These are phyloP conservation scores for Phytomonas sp. DNA, from an alignment of 208 protist species.

Conservation along the genomic window DNA sequence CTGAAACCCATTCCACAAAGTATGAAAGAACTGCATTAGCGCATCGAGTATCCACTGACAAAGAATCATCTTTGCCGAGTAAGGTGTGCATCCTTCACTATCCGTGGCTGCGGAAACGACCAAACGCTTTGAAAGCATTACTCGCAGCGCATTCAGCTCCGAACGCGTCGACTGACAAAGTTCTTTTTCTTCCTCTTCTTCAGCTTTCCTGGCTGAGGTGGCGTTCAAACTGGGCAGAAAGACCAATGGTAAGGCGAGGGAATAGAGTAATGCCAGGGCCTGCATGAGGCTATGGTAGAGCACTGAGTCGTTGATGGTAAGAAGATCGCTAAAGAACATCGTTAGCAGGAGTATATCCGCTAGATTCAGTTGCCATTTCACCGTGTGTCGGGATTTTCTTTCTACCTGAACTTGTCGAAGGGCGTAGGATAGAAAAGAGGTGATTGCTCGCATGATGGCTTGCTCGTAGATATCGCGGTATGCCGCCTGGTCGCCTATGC, in stretches of 20 bases:
- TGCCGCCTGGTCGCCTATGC: neutral
- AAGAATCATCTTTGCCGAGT: too few species aligned
- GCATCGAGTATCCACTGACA: too few species aligned
- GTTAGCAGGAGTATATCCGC: conserved; percentile 45
- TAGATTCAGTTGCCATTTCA: too few species aligned
- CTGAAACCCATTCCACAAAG: too few species aligned
- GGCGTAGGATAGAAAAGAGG: neutral
- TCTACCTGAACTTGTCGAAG: too few species aligned
- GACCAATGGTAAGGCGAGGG: conserved; percentile 16
- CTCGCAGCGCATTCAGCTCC: conserved; percentile 40
- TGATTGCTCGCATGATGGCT: conserved; percentile 15
- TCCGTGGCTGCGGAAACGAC: neutral
- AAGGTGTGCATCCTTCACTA: too few species aligned
- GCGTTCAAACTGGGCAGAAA: conserved; percentile 9
- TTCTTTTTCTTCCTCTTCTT: conserved; percentile 18
- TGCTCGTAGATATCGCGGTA: conserved; percentile 17
- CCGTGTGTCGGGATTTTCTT: too few species aligned
- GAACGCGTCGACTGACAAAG: conserved; percentile 20
- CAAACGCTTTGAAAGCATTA: conserved; percentile 36
- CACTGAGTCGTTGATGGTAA: conserved; percentile 21
- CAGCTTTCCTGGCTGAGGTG: neutral
- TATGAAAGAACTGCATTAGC: too few species aligned
- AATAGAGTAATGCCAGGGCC: conserved; percentile 23
- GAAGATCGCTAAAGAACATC: conserved; percentile 62
- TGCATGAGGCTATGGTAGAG: conserved; percentile 23